Conservation (phyloP, 192 early-diverging fungal species). For the Lobosporangium transversale region DNA sequence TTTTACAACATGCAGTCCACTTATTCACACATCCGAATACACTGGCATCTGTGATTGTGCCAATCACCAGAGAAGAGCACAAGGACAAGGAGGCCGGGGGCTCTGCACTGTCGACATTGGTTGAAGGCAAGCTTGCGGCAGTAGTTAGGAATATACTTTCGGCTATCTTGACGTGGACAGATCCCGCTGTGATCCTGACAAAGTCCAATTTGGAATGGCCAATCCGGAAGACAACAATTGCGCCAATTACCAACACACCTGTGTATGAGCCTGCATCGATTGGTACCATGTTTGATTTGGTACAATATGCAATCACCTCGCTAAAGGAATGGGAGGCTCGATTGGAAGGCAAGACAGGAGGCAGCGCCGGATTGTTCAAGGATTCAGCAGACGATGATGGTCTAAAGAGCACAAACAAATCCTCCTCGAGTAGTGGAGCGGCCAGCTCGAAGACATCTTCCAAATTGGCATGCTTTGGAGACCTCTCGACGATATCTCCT, state of each 20-base stretch:
- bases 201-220: constrained; percentile 54
- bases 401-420: constrained; percentile 11
- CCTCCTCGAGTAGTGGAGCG: constrained; percentile 4
- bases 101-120: constrained; percentile 22
- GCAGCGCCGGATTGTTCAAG: constrained; percentile 37
- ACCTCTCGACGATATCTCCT: constrained; percentile 15
- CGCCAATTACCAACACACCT: constrained; percentile 39
- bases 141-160: constrained; percentile 50
- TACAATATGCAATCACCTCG: constrained; percentile 47
- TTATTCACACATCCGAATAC: constrained; percentile 52
- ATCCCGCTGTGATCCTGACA: constrained; percentile 42
- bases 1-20: constrained; percentile 48
- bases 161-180: constrained; percentile 50
- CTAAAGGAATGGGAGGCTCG: constrained; percentile 51
- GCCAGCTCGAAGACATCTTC: constrained; percentile 27
- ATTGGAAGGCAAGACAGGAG: constrained; percentile 50
- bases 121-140: constrained; percentile 32
- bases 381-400: constrained; percentile 36
- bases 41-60: constrained; percentile 32
- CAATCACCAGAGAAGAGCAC: constrained; percentile 35
- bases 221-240: constrained; percentile 51
- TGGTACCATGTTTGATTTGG: constrained; percentile 54
- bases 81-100: constrained; percentile 27
- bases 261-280: constrained; percentile 48
- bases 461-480: constrained; percentile 34